phyloP scores from a whole-genome alignment of 1,139 yeast species.

The Suhomyces maxii region DNA sequence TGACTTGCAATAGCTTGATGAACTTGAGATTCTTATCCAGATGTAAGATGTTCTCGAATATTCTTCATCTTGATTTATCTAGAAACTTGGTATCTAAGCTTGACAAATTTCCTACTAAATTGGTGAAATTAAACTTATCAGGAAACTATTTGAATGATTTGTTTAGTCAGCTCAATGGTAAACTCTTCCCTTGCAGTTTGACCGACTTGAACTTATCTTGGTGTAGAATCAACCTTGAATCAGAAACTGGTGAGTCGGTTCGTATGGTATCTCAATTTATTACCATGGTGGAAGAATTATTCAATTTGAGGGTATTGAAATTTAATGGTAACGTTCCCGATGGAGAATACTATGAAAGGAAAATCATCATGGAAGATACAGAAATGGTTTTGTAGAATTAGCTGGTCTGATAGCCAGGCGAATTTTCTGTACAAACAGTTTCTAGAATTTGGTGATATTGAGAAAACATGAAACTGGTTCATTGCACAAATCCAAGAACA shows the following conservation, averaged over 20 bases:
- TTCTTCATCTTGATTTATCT: slow-evolving; percentile 23
- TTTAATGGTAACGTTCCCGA: slow-evolving; percentile 4
- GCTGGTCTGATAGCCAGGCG: neutral
- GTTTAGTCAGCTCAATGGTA: slow-evolving; percentile 8
- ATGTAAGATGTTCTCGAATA: slow-evolving; percentile 12
- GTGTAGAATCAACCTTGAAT: slow-evolving; percentile 12
- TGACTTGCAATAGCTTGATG: slow-evolving; percentile 24
- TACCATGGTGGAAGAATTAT: neutral
- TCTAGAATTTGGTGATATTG: too few species aligned
- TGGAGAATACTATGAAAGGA: neutral
- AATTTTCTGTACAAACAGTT: neutral
- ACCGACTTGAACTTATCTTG: slow-evolving; percentile 18
- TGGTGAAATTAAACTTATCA: slow-evolving; percentile 18
- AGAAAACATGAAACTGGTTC: too few species aligned
- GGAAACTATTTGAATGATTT: slow-evolving; percentile 21
- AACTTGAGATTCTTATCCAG: slow-evolving; percentile 8
- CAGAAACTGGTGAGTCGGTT: neutral
- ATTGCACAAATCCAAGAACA: too few species aligned
- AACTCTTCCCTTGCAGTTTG: slow-evolving; percentile 15
- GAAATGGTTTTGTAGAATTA: neutral
- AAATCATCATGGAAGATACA: neutral
- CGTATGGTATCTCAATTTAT: slow-evolving; percentile 1
- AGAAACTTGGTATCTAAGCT: slow-evolving; percentile 23
- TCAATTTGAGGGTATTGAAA: slow-evolving; percentile 2
- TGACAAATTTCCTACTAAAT: slow-evolving; percentile 15